phyloP scores from a whole-genome alignment of 2,329 filamentous ascomycete species.

The Mycogone perniciosa region DNA sequence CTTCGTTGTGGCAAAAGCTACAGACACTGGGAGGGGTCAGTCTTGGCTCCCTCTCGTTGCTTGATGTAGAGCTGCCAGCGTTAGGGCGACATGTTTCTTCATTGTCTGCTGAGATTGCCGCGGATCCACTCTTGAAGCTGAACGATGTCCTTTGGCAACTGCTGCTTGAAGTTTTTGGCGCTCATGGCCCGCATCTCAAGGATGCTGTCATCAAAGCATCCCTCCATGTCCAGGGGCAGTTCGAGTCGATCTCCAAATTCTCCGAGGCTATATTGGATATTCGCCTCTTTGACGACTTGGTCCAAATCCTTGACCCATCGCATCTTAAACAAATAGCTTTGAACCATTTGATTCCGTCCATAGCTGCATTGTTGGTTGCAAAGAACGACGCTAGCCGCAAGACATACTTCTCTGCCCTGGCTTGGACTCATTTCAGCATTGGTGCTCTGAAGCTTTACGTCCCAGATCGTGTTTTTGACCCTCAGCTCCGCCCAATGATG shows the following conservation, averaged over 20 bases:
- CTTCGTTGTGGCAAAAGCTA: slow-evolving; percentile 50
- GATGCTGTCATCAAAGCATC: slow-evolving; percentile 23
- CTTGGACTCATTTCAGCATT: slow-evolving; percentile 71
- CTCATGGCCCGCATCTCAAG: slow-evolving; percentile 31
- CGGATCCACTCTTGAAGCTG: slow-evolving; percentile 44
- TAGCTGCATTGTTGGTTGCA: slow-evolving; percentile 36
- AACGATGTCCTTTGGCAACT: slow-evolving; percentile 42
- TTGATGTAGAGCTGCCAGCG: slow-evolving; percentile 59
- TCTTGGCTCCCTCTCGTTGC: slow-evolving; percentile 53
- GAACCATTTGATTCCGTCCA: slow-evolving; percentile 40
- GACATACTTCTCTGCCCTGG: slow-evolving; percentile 39
- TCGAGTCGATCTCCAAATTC: slow-evolving; percentile 8
- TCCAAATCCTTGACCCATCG: slow-evolving; percentile 22
- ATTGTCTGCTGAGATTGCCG: slow-evolving; percentile 42
- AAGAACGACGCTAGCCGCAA: slow-evolving; percentile 15
- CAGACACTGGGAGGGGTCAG: slow-evolving; percentile 45
- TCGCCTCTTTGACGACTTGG: slow-evolving; percentile 18
- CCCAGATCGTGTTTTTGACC: slow-evolving; percentile 81
- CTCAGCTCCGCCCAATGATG: slow-evolving; percentile 59
- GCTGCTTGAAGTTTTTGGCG: slow-evolving; percentile 35
- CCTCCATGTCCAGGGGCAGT: slow-evolving; percentile 19
- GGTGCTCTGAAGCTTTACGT: slow-evolving; percentile 74
- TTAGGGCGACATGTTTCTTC: slow-evolving; percentile 50
- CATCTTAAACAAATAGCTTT: slow-evolving; percentile 33
- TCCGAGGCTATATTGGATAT: slow-evolving; percentile 4